Evolutionary conservation across 2,329 filamentous ascomycete species (phyloP).

Genomic region (Penicillium sp.): DNA sequence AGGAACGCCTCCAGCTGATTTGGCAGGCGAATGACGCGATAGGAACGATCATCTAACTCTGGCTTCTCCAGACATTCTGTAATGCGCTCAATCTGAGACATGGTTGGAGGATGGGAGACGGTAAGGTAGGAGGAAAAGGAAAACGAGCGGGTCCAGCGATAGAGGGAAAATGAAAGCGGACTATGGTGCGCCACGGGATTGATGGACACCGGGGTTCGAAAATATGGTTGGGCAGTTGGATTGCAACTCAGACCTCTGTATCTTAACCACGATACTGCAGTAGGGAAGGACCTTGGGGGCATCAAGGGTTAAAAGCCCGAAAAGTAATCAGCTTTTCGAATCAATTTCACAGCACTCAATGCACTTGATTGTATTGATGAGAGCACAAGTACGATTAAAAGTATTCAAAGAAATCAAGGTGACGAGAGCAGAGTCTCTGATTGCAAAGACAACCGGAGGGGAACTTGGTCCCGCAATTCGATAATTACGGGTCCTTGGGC

Average conservation of each 20-base stretch:
- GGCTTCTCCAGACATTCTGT: constrained; percentile 79
- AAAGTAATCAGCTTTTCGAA: constrained; percentile 10
- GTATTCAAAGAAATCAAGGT: constrained; percentile 1
- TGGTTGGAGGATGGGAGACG: constrained; percentile 23
- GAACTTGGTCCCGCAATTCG: constrained; percentile 4
- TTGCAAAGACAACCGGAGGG: constrained; percentile 16
- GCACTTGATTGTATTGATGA: not conserved
- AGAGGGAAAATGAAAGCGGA: constrained; percentile 1
- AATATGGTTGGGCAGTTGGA: constrained; percentile 14
- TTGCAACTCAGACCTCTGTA: constrained; percentile 24
- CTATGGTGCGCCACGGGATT: constrained; percentile 3
- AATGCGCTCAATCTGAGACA: constrained; percentile 47
- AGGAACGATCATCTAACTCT: constrained; percentile 79
- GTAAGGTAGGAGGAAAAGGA: constrained; percentile 18
- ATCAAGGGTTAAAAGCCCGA: constrained; percentile 27
- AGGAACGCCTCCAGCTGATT: constrained; percentile 90
- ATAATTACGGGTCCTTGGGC: constrained; percentile 2
- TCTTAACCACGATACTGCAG: constrained; percentile 23
- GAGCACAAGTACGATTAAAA: not conserved
- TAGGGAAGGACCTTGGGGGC: constrained; percentile 39
- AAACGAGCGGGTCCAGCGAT: constrained; percentile 17
- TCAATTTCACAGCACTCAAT: not conserved
- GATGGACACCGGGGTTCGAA: constrained; percentile 7
- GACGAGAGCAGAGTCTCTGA: constrained; percentile 7
- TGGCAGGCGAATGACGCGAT: constrained; percentile 78